Percentiles rank a stretch among this genome's conserved stretches.
These are phyloP conservation scores for Inosperma sp. DNA, from an alignment of 768 basidiomycete species.

Conservation along the genomic window DNA sequence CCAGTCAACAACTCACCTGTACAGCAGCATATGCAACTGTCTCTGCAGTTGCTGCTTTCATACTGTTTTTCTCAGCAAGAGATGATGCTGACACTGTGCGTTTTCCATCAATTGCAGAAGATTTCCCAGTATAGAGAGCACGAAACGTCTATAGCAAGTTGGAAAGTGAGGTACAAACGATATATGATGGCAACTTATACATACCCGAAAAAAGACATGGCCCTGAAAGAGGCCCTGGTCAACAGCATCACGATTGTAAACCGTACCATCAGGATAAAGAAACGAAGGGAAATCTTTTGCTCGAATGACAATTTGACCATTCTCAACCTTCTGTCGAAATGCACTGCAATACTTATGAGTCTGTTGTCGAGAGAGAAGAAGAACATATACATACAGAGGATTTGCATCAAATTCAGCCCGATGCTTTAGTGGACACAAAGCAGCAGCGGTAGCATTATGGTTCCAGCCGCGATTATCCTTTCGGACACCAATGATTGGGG, in stretches of 20 bases:
- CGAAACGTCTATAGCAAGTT: neutral
- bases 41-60: neutral
- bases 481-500: neutral
- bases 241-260: neutral
- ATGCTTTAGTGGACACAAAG: neutral
- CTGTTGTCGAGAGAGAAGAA: neutral
- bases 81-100: neutral
- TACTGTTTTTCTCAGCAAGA: conserved; percentile 1
- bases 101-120: conserved; percentile 5
- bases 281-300: conserved; percentile 2
- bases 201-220: neutral
- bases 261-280: neutral
- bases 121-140: neutral
- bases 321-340: neutral
- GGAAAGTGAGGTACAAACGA: neutral
- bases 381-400: neutral
- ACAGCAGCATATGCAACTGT: conserved; percentile 4
- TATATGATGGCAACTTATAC: neutral
- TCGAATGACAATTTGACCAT: neutral
- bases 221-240: neutral
- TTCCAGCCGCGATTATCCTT: conserved; percentile 1
- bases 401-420: neutral
- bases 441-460: conserved; percentile 1
- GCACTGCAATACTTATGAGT: neutral
- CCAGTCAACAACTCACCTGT: neutral